A percentile compares a stretch with the other conserved stretches of the same genome.
These are phyloP conservation scores for Phytophthora aleatoria DNA, from an alignment of 352 stramenopile species.

Conservation along the genomic window DNA sequence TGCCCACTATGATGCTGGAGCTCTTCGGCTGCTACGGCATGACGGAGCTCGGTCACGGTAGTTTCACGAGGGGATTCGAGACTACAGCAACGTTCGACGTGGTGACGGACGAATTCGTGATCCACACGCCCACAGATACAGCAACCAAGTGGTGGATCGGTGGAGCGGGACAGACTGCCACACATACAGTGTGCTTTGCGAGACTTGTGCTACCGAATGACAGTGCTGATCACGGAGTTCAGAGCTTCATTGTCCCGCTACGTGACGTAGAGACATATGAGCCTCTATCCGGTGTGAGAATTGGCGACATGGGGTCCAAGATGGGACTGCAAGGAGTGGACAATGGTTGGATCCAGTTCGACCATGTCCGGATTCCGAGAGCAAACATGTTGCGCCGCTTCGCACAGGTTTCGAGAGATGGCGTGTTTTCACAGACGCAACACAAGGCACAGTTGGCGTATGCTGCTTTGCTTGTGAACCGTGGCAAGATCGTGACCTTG, in stretches of 20 bases:
- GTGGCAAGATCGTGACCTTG: slow-evolving; percentile 77
- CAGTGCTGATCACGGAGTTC: slow-evolving; percentile 85
- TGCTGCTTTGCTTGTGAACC: slow-evolving; percentile 73
- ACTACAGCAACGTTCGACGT: slow-evolving; percentile 95
- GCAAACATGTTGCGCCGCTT: slow-evolving; percentile 81
- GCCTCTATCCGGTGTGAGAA: slow-evolving; percentile 52
- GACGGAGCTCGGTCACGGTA: slow-evolving; percentile 93
- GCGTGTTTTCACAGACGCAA: slow-evolving; percentile 59
- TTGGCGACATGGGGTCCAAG: slow-evolving; percentile 76
- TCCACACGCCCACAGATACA: slow-evolving; percentile 96
- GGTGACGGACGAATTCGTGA: slow-evolving; percentile 90
- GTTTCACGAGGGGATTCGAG: slow-evolving; percentile 88
- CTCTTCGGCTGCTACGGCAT: slow-evolving; percentile 89
- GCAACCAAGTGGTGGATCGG: slow-evolving; percentile 97
- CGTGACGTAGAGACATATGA: slow-evolving; percentile 84
- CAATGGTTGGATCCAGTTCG: slow-evolving; percentile 81
- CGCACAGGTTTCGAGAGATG: slow-evolving; percentile 64
- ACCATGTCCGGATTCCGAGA: slow-evolving; percentile 74
- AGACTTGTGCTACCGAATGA: slow-evolving; percentile 76
- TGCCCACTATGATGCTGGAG: slow-evolving; percentile 69
- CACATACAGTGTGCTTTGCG: slow-evolving; percentile 95
- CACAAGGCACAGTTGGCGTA: slow-evolving; percentile 78
- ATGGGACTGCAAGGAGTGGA: slow-evolving; percentile 78
- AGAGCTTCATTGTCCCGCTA: slow-evolving; percentile 96
- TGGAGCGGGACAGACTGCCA: slow-evolving; percentile 92